Evolutionary conservation across 192 early-diverging fungal species (phyloP), one percentile per base, ranked within the genome.

Genomic region (Oehlia diaphana): DNA sequence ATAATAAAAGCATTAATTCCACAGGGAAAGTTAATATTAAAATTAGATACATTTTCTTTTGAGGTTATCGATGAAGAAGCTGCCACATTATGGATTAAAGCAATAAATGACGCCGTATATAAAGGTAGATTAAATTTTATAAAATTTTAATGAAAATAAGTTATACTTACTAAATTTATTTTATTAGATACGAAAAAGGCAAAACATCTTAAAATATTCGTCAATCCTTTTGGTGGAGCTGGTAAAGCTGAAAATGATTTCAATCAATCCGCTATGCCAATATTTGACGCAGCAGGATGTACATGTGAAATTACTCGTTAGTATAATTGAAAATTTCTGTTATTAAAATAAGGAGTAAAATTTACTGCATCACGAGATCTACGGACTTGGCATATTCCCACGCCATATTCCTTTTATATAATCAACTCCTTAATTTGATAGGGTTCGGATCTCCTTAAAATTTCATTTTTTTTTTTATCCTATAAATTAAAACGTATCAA

Each of bases 151-250:
- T 9, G 21, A 19, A 44, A 9, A 19, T 44, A 31, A 31, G 1
- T 31, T 31, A 31, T 31, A 31, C 31, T 31, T 31, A 31, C 2
- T 31, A 31, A 9, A 1, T 16, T n/a, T 21, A 76, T 26, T 33
- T 63, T 39, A 19, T 75, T 74, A 62, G 73, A 37, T 75, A 3
- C 26, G 3, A 75, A 61, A 61, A 66, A 39, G 19, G 76, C 61
- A 16, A 86, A 86, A 39, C 82, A 83, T 67, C 76, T 87, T 77
- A 87, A 86, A 65, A 84, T 95, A 9, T 80, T 95, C 14, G 81
- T 93, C 9, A 95, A 95, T 81, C 94, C 94, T 0, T 92, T 90
- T 82, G 89, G 92, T 71, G 94, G 94, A 9, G 88, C 89, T 58
- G 91, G 91, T 73, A 85, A 90, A 28, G 92, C 92, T 9, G 77